Evolutionary conservation across 1,139 yeast genomes (phyloP).

Genomic region (Debaryomyces nepalensis): DNA sequence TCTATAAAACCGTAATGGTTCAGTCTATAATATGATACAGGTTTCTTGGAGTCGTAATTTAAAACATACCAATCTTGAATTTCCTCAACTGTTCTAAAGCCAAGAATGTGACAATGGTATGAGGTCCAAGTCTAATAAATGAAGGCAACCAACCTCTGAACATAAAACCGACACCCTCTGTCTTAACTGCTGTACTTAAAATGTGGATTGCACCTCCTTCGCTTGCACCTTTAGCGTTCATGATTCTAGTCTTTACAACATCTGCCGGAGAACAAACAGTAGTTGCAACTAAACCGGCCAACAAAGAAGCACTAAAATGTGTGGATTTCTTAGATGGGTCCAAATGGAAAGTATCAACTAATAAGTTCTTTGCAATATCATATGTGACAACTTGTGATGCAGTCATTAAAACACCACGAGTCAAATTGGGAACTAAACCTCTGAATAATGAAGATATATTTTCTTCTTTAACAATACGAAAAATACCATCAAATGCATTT

Average conservation of each 20-base stretch:
- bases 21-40: constrained; percentile 9
- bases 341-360: constrained; percentile 55
- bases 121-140: constrained; percentile 86
- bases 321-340: constrained; percentile 69
- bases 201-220: constrained; percentile 56
- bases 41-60: not conserved
- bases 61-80: constrained; percentile 54
- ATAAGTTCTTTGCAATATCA: constrained; percentile 69
- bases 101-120: constrained; percentile 82
- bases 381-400: constrained; percentile 91
- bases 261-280: constrained; percentile 93
- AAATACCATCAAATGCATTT: constrained; percentile 78
- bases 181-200: constrained; percentile 58
- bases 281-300: constrained; percentile 20
- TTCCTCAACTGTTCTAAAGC: constrained; percentile 79
- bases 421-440: constrained; percentile 77
- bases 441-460: constrained; percentile 65
- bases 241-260: constrained; percentile 85
- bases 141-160: constrained; percentile 93
- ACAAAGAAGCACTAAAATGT: constrained; percentile 54
- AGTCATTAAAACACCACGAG: constrained; percentile 86
- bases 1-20: constrained; percentile 6
- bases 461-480: constrained; percentile 64
- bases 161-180: constrained; percentile 78
- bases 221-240: constrained; percentile 65